phyloP scores from a whole-genome alignment of 306 rosid genomes.

The Casuarina glauca region DNA sequence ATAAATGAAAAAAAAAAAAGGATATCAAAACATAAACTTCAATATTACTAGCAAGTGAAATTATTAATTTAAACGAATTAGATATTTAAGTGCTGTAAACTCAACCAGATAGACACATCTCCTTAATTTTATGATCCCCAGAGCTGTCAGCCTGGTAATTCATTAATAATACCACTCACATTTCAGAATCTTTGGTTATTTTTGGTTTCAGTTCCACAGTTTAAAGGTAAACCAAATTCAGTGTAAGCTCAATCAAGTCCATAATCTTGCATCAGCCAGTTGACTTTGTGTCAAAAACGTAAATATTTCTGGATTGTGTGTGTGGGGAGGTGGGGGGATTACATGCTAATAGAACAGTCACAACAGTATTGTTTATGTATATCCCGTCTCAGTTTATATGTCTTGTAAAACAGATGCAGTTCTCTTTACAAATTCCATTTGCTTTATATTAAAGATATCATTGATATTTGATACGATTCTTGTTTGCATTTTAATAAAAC shows the following conservation, averaged over 20 bases:
- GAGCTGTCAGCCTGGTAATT: neutral
- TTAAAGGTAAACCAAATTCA: neutral
- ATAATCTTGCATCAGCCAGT: neutral
- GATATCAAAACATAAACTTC: slow-evolving; percentile 31
- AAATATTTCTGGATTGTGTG: neutral
- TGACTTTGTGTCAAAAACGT: neutral
- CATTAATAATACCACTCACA: neutral
- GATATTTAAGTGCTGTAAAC: slow-evolving; percentile 1
- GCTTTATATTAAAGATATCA: no score
- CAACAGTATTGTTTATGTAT: neutral
- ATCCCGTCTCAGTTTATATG: neutral
- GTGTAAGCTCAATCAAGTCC: neutral
- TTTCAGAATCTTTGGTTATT: neutral
- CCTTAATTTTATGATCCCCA: neutral
- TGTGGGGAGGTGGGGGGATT: neutral
- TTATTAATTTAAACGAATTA: neutral
- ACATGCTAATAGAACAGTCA: neutral
- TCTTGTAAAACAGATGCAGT: no score
- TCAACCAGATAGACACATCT: slow-evolving; percentile 3
- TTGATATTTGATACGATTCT: no score
- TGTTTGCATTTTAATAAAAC: no score
- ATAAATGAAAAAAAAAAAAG: slow-evolving; percentile 21
- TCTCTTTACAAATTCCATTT: no score
- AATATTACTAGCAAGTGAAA: slow-evolving; percentile 21
- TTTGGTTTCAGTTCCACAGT: neutral